Evolutionary conservation across 2,329 filamentous ascomycete species (phyloP), one percentile per base, ranked within the genome.

Genomic region (Exophiala spinifera): DNA sequence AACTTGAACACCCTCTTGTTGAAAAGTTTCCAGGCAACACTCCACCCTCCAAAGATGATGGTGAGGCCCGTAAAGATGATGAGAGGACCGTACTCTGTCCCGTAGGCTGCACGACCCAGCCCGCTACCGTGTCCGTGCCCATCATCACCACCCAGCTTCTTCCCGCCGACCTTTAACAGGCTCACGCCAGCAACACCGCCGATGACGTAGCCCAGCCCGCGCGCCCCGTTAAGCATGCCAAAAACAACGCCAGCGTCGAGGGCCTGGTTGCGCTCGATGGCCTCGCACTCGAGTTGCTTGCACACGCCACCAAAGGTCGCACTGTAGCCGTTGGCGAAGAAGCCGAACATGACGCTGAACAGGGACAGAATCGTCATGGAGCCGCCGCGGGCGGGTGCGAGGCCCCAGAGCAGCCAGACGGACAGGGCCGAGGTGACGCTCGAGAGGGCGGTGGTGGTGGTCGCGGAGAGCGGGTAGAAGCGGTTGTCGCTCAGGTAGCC

Each of bases 241-340:
- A 84, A 79, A 0, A 86, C 73, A 74, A 85, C 81, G 0, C 76
- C 77, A 2, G 76, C 70, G 58, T 80, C 75, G n/a, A 81, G 71
- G 0, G 76, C 75, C 63, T 81, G 77, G 57, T 81, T 80, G 10
- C 69, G 66, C 28, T 69, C 66, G 2, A 68, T 70, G 3, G 78
- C 76, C 62, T 80, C 74, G 2, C 66, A 64, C 65, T 80, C 75
- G 50, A 82, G 67, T 63, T 82, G 75, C 25, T 77, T 80, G 52
- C 82, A 71, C 20, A 79, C 64, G 1, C 77, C 76, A 11, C 76
- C 75, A 83, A 84, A 88, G 0, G 82, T 80, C 1, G 80, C 79
- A 1, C 80, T 81, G 64, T 83, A 88, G 0, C 81, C 79, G 0
- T 84, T 82, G 0, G 84, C 84, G 51, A 86, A 87, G 60, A 87